Conservation (phyloP, 2,329 filamentous ascomycete species). For the Claviceps sorghi region DNA sequence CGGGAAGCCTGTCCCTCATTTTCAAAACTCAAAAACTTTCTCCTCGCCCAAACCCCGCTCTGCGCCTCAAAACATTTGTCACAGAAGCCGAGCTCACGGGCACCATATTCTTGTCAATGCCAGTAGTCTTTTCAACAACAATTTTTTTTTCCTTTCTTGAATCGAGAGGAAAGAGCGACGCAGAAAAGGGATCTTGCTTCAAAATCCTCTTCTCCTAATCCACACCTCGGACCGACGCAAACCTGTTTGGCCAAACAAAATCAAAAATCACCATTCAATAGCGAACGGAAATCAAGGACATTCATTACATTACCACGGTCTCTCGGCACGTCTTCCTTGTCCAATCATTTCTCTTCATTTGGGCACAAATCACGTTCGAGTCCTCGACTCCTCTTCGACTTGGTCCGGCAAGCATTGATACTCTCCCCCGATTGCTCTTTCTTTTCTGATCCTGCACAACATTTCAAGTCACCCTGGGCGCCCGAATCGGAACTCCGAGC, state of each 20-base stretch:
- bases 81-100: background rate
- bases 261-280: no score
- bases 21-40: background rate
- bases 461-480: background rate
- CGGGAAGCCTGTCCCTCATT: background rate
- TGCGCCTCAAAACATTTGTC: background rate
- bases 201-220: background rate
- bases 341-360: background rate
- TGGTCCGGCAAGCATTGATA: background rate
- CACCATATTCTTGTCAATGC: background rate
- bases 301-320: background rate
- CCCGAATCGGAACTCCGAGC: constrained; percentile 16
- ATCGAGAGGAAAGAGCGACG: background rate
- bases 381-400: no score
- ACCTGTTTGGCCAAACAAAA: background rate
- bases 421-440: background rate
- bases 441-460: constrained; percentile 6
- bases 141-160: background rate
- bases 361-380: background rate
- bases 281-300: background rate
- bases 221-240: background rate
- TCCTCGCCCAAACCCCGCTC: background rate
- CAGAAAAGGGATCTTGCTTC: background rate
- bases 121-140: background rate
- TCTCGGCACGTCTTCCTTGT: background rate